These are phyloP conservation scores for Triangularia verruculosa DNA, from an alignment of 2,329 filamentous ascomycete genomes.

Conservation along the genomic window DNA sequence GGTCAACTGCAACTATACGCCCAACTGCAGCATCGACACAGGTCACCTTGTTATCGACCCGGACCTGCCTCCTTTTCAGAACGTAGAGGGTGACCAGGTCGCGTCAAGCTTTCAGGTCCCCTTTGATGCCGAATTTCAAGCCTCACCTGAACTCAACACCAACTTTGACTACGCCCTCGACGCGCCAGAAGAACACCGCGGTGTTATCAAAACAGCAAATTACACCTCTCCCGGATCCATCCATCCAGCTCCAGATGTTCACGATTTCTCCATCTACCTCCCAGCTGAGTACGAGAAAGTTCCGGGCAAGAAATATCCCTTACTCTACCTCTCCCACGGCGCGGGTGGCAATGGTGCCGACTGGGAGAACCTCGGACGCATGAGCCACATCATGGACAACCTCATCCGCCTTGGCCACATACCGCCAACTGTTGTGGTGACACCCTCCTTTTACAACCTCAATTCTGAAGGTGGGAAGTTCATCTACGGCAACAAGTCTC, in stretches of 20 bases:
- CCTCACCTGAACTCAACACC: constrained; percentile 24
- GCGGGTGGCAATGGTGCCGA: constrained; percentile 31
- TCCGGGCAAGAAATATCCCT: constrained; percentile 28
- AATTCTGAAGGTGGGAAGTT: constrained; percentile 23
- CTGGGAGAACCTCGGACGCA: constrained; percentile 32
- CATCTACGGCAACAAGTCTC: constrained; percentile 29
- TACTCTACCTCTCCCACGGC: constrained; percentile 33
- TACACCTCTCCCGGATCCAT: constrained; percentile 32
- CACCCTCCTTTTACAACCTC: constrained; percentile 33
- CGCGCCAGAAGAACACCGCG: constrained; percentile 23
- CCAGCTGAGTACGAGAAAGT: constrained; percentile 27
- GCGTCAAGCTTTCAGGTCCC: constrained; percentile 32
- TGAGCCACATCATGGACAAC: constrained; percentile 32
- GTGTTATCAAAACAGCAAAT: constrained; percentile 29
- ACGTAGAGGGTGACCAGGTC: constrained; percentile 30
- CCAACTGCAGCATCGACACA: constrained; percentile 30
- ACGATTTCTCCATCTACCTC: constrained; percentile 30
- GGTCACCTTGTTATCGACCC: constrained; percentile 33
- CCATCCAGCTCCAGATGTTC: constrained; percentile 31
- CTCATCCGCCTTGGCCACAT: constrained; percentile 31
- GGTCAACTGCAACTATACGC: constrained; percentile 29
- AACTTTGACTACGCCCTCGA: constrained; percentile 29
- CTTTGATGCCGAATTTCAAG: constrained; percentile 29
- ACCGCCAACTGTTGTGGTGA: constrained; percentile 31
- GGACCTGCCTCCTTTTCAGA: constrained; percentile 30